Evolutionary conservation across 352 stramenopile species (phyloP).

Genomic region (Stramenopiles sp.): DNA sequence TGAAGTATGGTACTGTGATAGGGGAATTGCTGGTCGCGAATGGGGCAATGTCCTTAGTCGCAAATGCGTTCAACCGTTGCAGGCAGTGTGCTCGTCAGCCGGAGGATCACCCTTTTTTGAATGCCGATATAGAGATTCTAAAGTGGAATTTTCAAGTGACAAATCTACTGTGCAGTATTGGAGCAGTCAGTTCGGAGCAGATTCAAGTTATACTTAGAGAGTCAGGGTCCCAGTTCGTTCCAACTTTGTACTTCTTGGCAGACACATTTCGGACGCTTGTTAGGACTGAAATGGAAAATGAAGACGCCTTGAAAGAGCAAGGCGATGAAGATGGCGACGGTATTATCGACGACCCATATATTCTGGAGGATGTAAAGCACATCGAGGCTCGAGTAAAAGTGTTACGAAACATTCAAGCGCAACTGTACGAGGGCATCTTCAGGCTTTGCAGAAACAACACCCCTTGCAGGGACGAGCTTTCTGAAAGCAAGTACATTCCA

Average conservation of each 20-base stretch:
- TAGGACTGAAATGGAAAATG: neutral
- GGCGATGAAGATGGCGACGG: neutral
- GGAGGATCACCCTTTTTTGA: neutral
- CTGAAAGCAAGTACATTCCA: neutral
- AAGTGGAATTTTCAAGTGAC: neutral
- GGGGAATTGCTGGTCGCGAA: neutral
- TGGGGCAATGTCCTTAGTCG: neutral
- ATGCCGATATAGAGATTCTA: neutral
- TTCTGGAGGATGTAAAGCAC: neutral
- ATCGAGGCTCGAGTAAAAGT: neutral
- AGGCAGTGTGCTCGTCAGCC: neutral
- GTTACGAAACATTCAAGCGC: neutral
- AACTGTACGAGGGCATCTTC: neutral
- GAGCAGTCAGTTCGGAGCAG: neutral
- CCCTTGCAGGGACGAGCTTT: neutral
- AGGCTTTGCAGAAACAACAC: neutral
- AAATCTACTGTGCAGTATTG: neutral
- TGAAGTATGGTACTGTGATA: neutral
- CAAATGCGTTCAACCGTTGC: neutral
- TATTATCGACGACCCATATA: neutral
- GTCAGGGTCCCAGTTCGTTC: neutral
- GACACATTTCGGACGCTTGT: neutral
- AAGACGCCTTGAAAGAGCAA: neutral
- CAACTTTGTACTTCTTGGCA: neutral
- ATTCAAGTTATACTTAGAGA: neutral